These are phyloP conservation scores for Malassezia psittaci DNA, from an alignment of 1,284 basidiomycete genomes.

Conservation along the genomic window DNA sequence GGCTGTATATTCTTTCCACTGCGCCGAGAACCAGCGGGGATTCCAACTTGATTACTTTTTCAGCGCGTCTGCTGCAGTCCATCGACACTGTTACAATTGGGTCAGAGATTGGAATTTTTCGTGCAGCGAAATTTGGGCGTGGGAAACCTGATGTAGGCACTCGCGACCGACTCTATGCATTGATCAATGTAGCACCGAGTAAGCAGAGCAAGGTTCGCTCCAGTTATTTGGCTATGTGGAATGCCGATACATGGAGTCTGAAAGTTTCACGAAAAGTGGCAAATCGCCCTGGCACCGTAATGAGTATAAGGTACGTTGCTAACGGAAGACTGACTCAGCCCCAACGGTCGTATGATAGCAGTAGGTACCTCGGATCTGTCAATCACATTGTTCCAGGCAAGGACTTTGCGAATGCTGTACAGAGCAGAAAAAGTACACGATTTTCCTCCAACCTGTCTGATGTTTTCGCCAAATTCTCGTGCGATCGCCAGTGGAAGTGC, in stretches of 20 bases:
- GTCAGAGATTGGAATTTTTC: conserved; percentile 20
- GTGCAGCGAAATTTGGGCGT: conserved; percentile 21
- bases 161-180: conserved; percentile 9
- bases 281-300: conserved; percentile 38
- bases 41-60: background rate
- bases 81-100: conserved; percentile 3
- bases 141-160: background rate
- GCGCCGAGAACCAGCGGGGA: conserved; percentile 14
- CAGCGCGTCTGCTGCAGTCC: conserved; percentile 9
- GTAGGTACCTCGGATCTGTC: conserved; percentile 79
- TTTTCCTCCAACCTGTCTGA: conserved; percentile 79
- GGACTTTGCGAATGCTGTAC: conserved; percentile 65
- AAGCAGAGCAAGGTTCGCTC: conserved; percentile 34
- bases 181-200: conserved; percentile 22
- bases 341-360: conserved; percentile 69
- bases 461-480: conserved; percentile 66
- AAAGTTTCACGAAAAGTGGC: conserved; percentile 33
- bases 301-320: conserved; percentile 19
- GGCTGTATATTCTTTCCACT: conserved; percentile 32
- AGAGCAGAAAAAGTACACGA: conserved; percentile 87
- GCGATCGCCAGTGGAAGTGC: conserved; percentile 81
- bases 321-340: conserved; percentile 17
- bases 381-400: conserved; percentile 72
- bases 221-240: conserved; percentile 41
- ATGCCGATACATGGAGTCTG: conserved; percentile 38